Percentiles rank a stretch among this genome's conserved stretches.
These are phyloP conservation scores for Chrysoporthe deuterocubensis DNA, from an alignment of 2,329 filamentous ascomycete genomes.

Conservation along the genomic window DNA sequence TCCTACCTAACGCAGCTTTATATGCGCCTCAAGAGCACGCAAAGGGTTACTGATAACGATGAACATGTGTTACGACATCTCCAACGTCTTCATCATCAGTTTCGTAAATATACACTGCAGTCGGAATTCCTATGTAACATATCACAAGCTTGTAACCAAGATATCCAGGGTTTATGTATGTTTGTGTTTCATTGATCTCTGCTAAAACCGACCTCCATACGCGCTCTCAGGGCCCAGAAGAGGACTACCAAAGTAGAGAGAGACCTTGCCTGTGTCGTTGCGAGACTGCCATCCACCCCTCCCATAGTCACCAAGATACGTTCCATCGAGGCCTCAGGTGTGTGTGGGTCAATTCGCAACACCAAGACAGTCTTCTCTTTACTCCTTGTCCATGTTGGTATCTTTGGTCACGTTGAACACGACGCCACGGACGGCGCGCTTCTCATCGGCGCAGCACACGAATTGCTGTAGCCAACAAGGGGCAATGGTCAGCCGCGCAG, in stretches of 20 bases:
- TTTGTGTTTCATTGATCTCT: no score
- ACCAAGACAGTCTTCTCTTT: neutral
- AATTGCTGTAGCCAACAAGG: neutral
- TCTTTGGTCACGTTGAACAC: neutral
- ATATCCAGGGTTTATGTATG: no score
- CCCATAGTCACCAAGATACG: neutral
- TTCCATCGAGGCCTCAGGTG: neutral
- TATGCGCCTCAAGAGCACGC: no score
- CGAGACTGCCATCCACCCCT: neutral
- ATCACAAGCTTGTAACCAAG: no score
- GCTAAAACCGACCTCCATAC: neutral
- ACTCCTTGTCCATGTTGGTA: neutral
- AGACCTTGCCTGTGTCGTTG: neutral
- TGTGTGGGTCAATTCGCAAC: neutral
- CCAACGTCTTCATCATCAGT: no score
- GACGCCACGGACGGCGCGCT: neutral
- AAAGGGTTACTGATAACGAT: no score
- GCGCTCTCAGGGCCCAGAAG: neutral
- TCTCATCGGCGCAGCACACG: constrained; percentile 2
- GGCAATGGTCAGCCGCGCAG: neutral
- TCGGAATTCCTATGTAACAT: no score
- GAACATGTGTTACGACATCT: no score
- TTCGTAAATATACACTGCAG: no score
- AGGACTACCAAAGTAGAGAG: neutral
- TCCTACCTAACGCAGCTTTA: no score